These are phyloP conservation scores for Chalciporus sphaerocephalus DNA, from an alignment of 768 basidiomycete species.

Conservation along the genomic window DNA sequence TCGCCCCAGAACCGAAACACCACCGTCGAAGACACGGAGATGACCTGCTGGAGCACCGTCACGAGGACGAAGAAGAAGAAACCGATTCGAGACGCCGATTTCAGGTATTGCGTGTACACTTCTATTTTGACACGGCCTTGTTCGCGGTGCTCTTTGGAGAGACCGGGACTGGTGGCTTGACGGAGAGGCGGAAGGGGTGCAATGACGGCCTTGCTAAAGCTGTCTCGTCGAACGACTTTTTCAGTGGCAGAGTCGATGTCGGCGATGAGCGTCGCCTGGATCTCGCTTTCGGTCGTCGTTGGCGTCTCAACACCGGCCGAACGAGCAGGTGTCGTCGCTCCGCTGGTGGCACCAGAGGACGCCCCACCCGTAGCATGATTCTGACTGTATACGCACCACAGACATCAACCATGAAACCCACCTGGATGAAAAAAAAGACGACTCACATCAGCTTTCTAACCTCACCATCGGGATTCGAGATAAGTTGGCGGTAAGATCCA, in stretches of 20 bases:
- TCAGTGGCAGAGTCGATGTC: slow-evolving; percentile 40
- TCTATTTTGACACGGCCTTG: slow-evolving; percentile 73
- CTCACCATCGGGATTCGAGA: slow-evolving; percentile 58
- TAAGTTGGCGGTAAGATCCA: slow-evolving; percentile 59
- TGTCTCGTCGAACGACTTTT: slow-evolving; percentile 52
- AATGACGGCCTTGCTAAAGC: slow-evolving; percentile 55
- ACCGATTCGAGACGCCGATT: slow-evolving; percentile 71
- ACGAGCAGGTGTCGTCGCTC: slow-evolving; percentile 44
- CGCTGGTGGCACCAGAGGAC: slow-evolving; percentile 42
- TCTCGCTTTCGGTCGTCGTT: slow-evolving; percentile 16
- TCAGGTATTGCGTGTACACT: slow-evolving; percentile 76
- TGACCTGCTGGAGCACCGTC: slow-evolving; percentile 51
- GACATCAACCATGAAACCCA: neutral
- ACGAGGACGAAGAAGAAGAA: slow-evolving; percentile 62
- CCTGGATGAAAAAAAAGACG: neutral
- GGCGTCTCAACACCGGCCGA: slow-evolving; percentile 28
- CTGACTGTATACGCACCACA: slow-evolving; percentile 33
- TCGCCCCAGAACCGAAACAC: slow-evolving; percentile 82
- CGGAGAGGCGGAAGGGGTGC: slow-evolving; percentile 39
- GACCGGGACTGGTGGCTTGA: slow-evolving; percentile 39
- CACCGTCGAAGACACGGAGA: slow-evolving; percentile 56
- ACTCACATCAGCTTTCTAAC: slow-evolving; percentile 73
- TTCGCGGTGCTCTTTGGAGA: slow-evolving; percentile 69
- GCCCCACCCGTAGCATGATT: slow-evolving; percentile 43
- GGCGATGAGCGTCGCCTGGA: slow-evolving; percentile 21